Evolutionary conservation across 768 basidiomycete species (phyloP), one percentile per base, ranked within the genome.

Genomic region (Russula dissimulans): DNA sequence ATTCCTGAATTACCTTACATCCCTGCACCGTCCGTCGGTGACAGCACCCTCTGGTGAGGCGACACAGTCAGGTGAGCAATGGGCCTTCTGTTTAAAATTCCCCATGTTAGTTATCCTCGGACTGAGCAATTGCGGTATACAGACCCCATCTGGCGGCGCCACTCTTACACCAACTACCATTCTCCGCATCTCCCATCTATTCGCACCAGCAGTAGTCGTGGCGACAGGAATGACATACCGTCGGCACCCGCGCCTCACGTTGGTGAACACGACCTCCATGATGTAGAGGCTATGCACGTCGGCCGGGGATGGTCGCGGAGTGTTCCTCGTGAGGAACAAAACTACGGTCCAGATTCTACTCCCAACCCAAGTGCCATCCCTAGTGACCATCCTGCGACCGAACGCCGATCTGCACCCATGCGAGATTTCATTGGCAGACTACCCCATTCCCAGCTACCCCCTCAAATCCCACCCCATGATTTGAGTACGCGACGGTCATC

Each of bases 231-330:
- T 48, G 18, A 57, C 39, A 36, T 17, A n/a, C 51, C 56, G 14
- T 42, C n/a, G 17, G 42, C 56, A 48, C 61, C 51, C 32, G 36
- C 49, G 26, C 17, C 51, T 53, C 56, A 42, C 46, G 22, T 45
- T 34, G 17, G 45, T 26, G 61, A 62, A 32, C 57, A 39, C 42
- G 38, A 38, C 42, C 36, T 42, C 4, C 12, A 47, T 26, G 29
- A 45, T 17, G 22, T 45, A 26, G 64, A 65, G 1, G 54, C 31
- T 1, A 26, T 26, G 22, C 22, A 26, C 22, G 22, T 26, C 22
- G 38, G 38, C 9, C 39, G 54, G 32, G 64, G 54, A 26, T 59
- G 61, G 61, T 45, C 57, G 39, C 60, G 64, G 39, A 52, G 34
- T 36, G 15, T 59, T 46, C 57, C 57, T 32, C 64, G 50, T 39